Evolutionary conservation across 139 green algal species (phyloP), one percentile per base, ranked within the genome.

Genomic region (Chlamydomonas schloesseri): DNA sequence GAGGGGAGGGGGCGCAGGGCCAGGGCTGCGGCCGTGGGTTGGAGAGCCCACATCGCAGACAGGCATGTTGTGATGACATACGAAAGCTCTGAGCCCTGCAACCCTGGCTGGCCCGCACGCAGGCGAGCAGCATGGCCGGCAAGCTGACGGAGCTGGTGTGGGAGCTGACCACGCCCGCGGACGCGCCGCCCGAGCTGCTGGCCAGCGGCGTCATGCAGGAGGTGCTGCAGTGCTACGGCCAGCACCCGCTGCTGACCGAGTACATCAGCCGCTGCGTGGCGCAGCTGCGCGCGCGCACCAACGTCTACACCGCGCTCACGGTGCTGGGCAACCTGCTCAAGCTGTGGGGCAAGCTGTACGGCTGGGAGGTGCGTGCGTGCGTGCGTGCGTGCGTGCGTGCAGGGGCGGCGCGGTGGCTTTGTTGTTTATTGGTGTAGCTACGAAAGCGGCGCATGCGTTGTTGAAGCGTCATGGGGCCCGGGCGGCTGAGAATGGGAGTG

Each of bases 111-210:
- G n/a, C n/a, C n/a, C n/a, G n/a, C n/a, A 50, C 42, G 71, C 65
- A 84, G 78, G 64, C 78, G 46, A 65, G 42, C 64, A 34, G 17
- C 42, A 74, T 84, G 90, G 71, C 82, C 0, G 46, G 89, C 14
- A 87, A 88, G 47, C 73, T 95, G 21, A 36, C 94, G 37, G 75
- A 88, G 36, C 88, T 95, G 84, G 81, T 96, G 60, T 94, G 93
- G 91, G 47, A 88, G 69, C 88, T 97, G 21, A 91, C 90, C 17
- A 93, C 94, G 82, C 73, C 84, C 3, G 65, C 62, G 0, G 84
- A 89, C 18, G 86, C 90, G 17, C 91, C 88, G 0, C 80, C 73
- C 0, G 88, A 94, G 86, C 70, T 94, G 62, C 75, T 90, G 26
- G 57, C 71, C 31, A 70, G 64, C 60, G 47, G 86, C 36, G 73